Percentiles rank a stretch among this genome's conserved stretches.
Conservation (phyloP, 1,284 basidiomycete species). For the Peniophora sp. region DNA sequence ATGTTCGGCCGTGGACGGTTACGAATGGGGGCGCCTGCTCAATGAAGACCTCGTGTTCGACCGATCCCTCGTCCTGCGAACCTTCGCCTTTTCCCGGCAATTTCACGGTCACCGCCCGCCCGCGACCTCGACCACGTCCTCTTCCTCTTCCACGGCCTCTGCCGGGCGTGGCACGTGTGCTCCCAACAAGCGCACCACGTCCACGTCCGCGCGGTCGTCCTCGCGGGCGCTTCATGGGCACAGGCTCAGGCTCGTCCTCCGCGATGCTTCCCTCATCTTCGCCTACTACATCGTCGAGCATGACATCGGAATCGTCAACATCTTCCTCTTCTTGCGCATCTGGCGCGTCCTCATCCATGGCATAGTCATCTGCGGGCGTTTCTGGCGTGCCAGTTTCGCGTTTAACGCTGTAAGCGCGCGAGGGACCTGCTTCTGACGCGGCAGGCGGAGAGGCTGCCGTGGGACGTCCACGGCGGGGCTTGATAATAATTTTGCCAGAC, state of each 20-base stretch:
- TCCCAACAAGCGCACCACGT: conserved; percentile 14
- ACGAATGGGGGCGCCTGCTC: conserved; percentile 38
- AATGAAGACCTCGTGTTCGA: conserved; percentile 37
- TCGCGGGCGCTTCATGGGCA: conserved; percentile 14
- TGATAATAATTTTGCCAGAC: conserved; percentile 22
- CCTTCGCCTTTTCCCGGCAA: conserved; percentile 27
- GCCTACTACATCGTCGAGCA: no score
- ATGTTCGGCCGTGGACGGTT: conserved; percentile 69
- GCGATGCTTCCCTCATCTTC: background rate
- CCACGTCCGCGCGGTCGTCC: conserved; percentile 22
- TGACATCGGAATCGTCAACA: no score
- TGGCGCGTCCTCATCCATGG: background rate
- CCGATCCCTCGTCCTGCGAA: conserved; percentile 30
- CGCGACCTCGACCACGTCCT: conserved; percentile 35
- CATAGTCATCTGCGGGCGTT: background rate
- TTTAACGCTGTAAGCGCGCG: background rate
- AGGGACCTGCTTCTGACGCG: conserved; percentile 1
- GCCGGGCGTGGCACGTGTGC: conserved; percentile 15
- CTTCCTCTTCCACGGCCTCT: conserved; percentile 33
- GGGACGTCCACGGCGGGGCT: conserved; percentile 14
- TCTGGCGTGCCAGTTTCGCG: background rate
- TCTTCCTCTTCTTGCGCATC: background rate
- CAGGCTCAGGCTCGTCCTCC: conserved; percentile 3
- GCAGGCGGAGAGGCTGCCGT: background rate
- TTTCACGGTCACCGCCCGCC: conserved; percentile 24